Percentiles rank a stretch among this genome's conserved stretches.
Conservation (phyloP, 2,329 filamentous ascomycete species). For the Cadophora gregata region DNA sequence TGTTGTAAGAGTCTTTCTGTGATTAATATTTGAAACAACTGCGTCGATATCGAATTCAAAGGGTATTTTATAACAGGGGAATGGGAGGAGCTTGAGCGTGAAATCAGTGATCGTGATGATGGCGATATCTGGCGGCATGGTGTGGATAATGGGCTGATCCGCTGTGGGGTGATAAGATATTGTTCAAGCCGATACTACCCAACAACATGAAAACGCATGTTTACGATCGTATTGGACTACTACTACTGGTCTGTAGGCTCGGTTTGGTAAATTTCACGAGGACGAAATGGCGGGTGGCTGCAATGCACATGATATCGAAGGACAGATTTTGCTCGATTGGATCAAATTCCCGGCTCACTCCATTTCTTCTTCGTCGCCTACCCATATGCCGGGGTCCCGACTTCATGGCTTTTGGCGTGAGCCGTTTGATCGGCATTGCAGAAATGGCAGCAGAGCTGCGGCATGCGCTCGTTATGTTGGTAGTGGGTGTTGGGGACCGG, state of each 20-base stretch:
- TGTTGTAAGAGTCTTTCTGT: constrained; percentile 1
- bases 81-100: neutral
- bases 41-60: neutral
- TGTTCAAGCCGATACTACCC: constrained; percentile 3
- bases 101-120: neutral
- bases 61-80: neutral
- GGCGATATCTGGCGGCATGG: neutral
- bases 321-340: neutral
- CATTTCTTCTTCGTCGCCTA: too few relatives aligned
- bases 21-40: constrained; percentile 2
- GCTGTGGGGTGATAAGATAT: neutral
- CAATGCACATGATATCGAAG: neutral
- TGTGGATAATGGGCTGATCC: constrained; percentile 1
- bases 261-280: constrained; percentile 1
- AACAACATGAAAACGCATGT: neutral
- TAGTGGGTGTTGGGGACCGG: neutral
- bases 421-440: too few relatives aligned
- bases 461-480: too few relatives aligned
- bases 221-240: constrained; percentile 1
- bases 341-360: neutral
- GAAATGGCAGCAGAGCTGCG: too few relatives aligned
- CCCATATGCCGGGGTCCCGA: too few relatives aligned
- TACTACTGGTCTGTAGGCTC: neutral
- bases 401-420: too few relatives aligned
- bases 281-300: neutral